Evolutionary conservation across 108 stramenopile genomes (phyloP), one percentile per base, ranked within the genome.

Genomic region (Bacterosira constricta): DNA sequence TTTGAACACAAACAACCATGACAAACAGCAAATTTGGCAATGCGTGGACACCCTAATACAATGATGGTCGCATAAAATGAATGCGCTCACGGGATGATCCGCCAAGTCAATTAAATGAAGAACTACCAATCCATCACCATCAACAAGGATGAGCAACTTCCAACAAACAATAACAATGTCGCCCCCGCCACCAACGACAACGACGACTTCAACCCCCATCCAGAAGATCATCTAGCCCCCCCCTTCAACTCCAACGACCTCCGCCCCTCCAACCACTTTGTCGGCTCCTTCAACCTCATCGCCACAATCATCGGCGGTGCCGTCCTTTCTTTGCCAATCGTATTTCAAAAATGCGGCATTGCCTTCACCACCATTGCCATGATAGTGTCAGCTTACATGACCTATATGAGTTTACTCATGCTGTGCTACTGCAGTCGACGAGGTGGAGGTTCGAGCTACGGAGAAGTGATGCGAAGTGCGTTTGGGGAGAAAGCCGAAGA

Each of bases 231-330:
- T 39, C 45, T 77, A 12, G 44, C 62, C 0, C 75, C 75, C 20
- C 53, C 67, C 67, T 77, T 77, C 57, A 34, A 59, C 44, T 63
- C 51, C 44, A 31, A 13, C 27, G 32, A 47, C 21, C 57, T 66
- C 32, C 87, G 91, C 17, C 69, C 78, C 55, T 88, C 91, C 1
- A 56, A 75, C 3, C 20, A 81, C 4, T 41, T 85, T 13, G 69
- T 83, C 30, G 89, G 90, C 10, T 85, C 70, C 0, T 91, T 96
- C 77, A 93, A 93, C 67, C 66, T 96, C 0, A 83, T 91, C 31
- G 92, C 95, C 21, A 88, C 95, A 25, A 80, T 88, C 26, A 51
- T 82, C 38, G 87, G 87, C 1, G 87, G 87, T 21, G 85, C 82
- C 20, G 78, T 82, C 8, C 80, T 88, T 29, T 81, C 82, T 11